Conservation (phyloP, 192 early-diverging fungal genomes). For the Chytriomyces hyalinus region DNA sequence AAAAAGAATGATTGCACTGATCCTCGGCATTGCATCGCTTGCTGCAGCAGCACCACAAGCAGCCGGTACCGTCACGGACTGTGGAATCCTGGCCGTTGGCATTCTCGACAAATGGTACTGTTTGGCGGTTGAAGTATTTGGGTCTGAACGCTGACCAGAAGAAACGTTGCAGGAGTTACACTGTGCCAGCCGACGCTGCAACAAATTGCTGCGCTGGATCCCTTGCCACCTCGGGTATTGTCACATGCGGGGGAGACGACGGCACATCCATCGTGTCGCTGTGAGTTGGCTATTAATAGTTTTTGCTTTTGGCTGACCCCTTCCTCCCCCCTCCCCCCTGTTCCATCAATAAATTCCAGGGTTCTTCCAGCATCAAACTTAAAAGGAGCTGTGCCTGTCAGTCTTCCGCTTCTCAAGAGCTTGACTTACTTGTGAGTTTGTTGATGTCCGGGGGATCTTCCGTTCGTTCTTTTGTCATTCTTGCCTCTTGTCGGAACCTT, state of each 20-base stretch:
- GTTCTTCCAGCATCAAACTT: neutral
- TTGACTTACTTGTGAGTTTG: neutral
- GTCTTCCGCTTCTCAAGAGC: neutral
- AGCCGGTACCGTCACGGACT: neutral
- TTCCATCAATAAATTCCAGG: neutral
- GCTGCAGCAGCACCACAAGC: neutral
- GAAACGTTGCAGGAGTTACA: neutral
- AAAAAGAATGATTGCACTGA: neutral
- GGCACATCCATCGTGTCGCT: neutral
- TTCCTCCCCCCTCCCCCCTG: no score
- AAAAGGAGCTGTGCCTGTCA: no score
- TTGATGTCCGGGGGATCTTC: neutral
- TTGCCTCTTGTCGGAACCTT: neutral
- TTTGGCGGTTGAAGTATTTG: neutral
- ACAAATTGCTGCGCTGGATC: conserved; percentile 20
- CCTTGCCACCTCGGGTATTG: neutral
- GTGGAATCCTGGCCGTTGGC: neutral
- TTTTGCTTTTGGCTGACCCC: neutral
- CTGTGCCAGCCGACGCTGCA: neutral
- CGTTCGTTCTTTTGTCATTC: neutral
- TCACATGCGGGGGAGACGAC: conserved; percentile 4
- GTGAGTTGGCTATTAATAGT: neutral
- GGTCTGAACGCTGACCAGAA: neutral
- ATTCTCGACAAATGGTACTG: neutral
- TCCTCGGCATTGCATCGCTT: neutral